Conservation (phyloP, 2,329 filamentous ascomycete genomes). For the Trichophyton schoenleinii region DNA sequence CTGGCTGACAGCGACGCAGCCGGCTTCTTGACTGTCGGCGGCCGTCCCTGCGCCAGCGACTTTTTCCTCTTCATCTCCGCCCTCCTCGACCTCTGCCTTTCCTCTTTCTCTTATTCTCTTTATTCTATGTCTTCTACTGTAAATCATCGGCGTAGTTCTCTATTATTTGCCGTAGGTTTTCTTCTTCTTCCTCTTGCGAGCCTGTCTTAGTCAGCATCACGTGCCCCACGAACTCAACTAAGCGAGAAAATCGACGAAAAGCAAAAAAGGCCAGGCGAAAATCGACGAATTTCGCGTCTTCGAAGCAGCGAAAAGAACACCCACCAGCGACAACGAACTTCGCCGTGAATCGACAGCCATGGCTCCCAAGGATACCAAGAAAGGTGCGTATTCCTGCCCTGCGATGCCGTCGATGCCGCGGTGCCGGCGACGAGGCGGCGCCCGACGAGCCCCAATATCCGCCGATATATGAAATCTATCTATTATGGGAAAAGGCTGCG, state of each 20-base stretch:
- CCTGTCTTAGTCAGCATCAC: background rate
- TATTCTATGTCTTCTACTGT: background rate
- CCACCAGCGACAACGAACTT: background rate
- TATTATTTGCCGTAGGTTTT: no score
- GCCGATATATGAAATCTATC: no score
- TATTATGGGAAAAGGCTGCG: background rate
- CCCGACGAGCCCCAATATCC: background rate
- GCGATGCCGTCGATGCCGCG: background rate
- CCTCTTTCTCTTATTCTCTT: background rate
- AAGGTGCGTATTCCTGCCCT: slow-evolving; percentile 27
- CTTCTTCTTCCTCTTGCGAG: background rate
- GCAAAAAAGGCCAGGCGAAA: slow-evolving; percentile 6
- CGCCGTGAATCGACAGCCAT: slow-evolving; percentile 30
- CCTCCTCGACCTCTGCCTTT: background rate
- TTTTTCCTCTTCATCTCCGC: slow-evolving; percentile 13
- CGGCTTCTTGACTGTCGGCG: slow-evolving; percentile 30
- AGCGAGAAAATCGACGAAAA: slow-evolving; percentile 7
- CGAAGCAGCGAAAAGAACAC: background rate
- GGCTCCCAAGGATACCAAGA: slow-evolving; percentile 38
- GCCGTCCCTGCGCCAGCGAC: slow-evolving; percentile 35
- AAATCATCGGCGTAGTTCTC: background rate
- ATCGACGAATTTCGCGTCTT: slow-evolving; percentile 22
- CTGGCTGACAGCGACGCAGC: slow-evolving; percentile 40
- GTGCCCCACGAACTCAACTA: background rate
- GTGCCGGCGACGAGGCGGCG: background rate